These are phyloP conservation scores for Leccinum boreale DNA, from an alignment of 768 basidiomycete genomes.

Conservation along the genomic window DNA sequence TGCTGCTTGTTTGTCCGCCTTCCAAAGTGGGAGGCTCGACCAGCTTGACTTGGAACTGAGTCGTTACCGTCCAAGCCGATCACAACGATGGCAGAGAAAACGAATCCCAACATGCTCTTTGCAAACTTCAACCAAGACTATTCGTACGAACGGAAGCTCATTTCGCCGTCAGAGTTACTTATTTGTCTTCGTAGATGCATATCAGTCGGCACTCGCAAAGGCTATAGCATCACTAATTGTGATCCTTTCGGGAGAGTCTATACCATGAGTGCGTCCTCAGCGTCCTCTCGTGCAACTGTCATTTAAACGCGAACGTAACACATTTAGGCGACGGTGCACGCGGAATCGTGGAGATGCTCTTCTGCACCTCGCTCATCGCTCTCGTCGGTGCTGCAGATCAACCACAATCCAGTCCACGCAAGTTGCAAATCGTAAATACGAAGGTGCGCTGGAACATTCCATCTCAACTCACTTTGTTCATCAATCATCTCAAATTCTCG, in stretches of 20 bases:
- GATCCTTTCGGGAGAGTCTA: conserved; percentile 97
- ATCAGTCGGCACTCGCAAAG: conserved; percentile 91
- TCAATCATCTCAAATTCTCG: neutral
- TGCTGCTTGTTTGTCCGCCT: conserved; percentile 15
- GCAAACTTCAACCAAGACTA: conserved; percentile 99
- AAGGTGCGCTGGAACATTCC: conserved; percentile 57
- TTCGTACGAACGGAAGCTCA: conserved; percentile 50
- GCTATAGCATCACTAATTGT: conserved; percentile 96
- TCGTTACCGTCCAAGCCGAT: neutral
- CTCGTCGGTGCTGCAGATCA: conserved; percentile 95
- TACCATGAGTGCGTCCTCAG: conserved; percentile 77
- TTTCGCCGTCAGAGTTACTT: neutral
- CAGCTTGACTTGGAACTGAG: neutral
- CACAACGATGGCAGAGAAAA: conserved; percentile 35
- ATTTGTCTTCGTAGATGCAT: conserved; percentile 57
- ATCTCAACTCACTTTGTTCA: neutral
- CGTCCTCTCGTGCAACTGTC: neutral
- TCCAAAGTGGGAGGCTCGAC: conserved; percentile 8
- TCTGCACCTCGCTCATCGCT: conserved; percentile 97
- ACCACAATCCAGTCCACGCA: conserved; percentile 84
- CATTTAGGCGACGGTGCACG: conserved; percentile 82
- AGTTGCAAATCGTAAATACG: conserved; percentile 97
- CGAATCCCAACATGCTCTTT: conserved; percentile 62
- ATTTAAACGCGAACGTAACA: neutral
- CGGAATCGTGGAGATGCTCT: conserved; percentile 98